A percentile compares a stretch with the other conserved stretches of the same genome.
These are phyloP conservation scores for Geotrichum aggregatum DNA, from an alignment of 1,139 yeast species.

Conservation along the genomic window DNA sequence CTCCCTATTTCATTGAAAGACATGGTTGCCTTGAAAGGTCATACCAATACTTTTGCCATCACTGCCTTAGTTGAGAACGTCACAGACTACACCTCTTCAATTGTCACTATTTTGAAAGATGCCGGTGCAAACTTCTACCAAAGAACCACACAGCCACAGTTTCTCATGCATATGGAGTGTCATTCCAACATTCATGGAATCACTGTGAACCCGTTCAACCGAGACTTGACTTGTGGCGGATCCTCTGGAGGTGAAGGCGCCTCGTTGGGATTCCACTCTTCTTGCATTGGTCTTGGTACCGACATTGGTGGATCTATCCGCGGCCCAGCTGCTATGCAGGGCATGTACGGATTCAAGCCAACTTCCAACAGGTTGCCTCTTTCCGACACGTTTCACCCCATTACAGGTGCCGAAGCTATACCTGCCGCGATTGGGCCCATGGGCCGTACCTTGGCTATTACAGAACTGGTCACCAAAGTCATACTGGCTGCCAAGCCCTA, in stretches of 20 bases:
- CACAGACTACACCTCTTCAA: conserved; percentile 48
- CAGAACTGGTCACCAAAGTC: conserved; percentile 52
- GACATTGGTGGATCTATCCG: conserved; percentile 80
- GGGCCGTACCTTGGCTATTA: conserved; percentile 50
- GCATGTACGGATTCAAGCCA: conserved; percentile 65
- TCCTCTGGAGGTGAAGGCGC: conserved; percentile 74
- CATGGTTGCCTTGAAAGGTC: conserved; percentile 42
- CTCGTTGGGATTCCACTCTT: conserved; percentile 55
- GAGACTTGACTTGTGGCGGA: conserved; percentile 60
- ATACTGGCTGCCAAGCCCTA: conserved; percentile 54
- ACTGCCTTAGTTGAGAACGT: conserved; percentile 36
- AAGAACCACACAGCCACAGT: conserved; percentile 55
- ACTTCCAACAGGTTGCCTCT: conserved; percentile 49
- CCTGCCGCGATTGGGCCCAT: conserved; percentile 49
- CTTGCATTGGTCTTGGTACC: conserved; percentile 65
- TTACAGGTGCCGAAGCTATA: conserved; percentile 47
- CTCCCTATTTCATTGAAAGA: conserved; percentile 48
- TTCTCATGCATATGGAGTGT: conserved; percentile 53
- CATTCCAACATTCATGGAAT: conserved; percentile 28
- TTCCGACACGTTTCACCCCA: conserved; percentile 44
- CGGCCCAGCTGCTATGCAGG: conserved; percentile 70
- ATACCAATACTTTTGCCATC: conserved; percentile 43
- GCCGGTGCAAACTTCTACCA: conserved; percentile 64
- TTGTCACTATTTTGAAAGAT: conserved; percentile 50
- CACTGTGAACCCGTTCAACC: conserved; percentile 52